Base-by-base conservation (phyloP, 169 alveolate genomes). In the Cryptosporidium viatorum region DNA sequence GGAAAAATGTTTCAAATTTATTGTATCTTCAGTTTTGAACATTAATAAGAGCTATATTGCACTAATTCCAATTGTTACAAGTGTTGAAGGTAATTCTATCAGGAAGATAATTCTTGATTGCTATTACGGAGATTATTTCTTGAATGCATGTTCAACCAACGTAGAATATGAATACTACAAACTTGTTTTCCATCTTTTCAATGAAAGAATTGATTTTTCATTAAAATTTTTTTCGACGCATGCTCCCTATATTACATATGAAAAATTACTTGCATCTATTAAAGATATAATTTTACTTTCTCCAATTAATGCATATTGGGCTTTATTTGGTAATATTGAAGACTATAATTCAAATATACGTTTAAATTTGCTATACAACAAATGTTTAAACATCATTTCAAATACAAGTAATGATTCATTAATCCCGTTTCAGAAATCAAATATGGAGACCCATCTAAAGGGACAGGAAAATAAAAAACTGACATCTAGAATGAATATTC, bases 191-290 rank as follows among this genome's bases (percentile, higher is more conserved):
- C 43, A 41, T 10, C 18, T 16, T 2, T 29, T 80, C 14, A 50
- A 23, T 35, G 37, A 45, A 65, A 80, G 89, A 65, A 62, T 80
- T 16, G 89, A 80, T 59, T 43, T 80, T 16, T 26, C 75, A 23
- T 41, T 80, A 4, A 23, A 62, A 10, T 80, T 80, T 48, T 39
- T 80, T 21, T 62, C 89, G 35, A 31, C 89, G 3, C 51, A 80
- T 80, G 89, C 35, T 43, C 89, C 89, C 5, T 43, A 80, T 80
- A 80, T 80, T 39, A 80, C 89, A 16, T 45, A 62, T 29, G 89
- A 80, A 29, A 80, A 80, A 39, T 45, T 80, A 31, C 45, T 80
- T 1, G 89, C 80, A 18, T 80, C 89, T 21, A 80, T 80, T 41
- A 80, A 80, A 62, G 89, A 80, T 62, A 23, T 62, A 29, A 16